These are phyloP conservation scores for Sugiyamaella paludigena DNA, from an alignment of 1,139 yeast species.

Conservation along the genomic window DNA sequence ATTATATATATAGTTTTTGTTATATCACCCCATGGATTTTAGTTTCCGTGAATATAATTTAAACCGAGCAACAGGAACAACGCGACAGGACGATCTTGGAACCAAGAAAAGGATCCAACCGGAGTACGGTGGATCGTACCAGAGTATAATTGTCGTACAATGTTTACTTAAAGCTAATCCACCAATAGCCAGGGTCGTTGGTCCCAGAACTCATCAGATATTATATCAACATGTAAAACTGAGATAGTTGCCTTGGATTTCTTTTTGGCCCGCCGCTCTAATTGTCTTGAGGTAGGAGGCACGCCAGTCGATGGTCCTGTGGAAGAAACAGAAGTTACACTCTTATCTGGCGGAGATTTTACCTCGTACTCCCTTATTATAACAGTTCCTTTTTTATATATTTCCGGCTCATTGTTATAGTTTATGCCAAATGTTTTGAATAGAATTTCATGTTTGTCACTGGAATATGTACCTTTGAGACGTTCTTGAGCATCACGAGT, in stretches of 20 bases:
- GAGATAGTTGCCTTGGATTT: slow-evolving; percentile 49
- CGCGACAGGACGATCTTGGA: too few relatives aligned
- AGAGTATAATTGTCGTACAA: too few relatives aligned
- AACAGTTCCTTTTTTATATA: slow-evolving; percentile 82
- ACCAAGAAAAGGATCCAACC: too few relatives aligned
- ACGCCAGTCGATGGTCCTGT: not conserved
- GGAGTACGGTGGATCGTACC: too few relatives aligned
- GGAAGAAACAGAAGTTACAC: not conserved
- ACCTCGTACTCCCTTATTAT: slow-evolving; percentile 50
- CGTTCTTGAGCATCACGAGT: slow-evolving; percentile 76
- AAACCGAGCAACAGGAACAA: too few relatives aligned
- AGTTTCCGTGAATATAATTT: too few relatives aligned
- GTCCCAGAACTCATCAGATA: slow-evolving; percentile 33
- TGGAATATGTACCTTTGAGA: slow-evolving; percentile 68
- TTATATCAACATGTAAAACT: slow-evolving; percentile 43
- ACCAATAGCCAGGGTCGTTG: slow-evolving; percentile 21
- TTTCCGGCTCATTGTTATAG: slow-evolving; percentile 86
- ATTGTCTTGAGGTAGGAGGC: slow-evolving; percentile 42
- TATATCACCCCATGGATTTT: too few relatives aligned
- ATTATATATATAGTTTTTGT: too few relatives aligned
- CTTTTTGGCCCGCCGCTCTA: slow-evolving; percentile 49
- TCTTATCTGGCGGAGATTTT: too few relatives aligned
- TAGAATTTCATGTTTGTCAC: slow-evolving; percentile 84
- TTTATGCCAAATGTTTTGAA: slow-evolving; percentile 77
- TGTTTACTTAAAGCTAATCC: too few relatives aligned